Conservation (phyloP, 78 protist genomes). For the Dictyostelium discoideum region dicty_2.7 NC_007091.3:1059001-1059500, state of each 20-base stretch:
- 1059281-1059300: background rate
- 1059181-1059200: conserved; percentile 3
- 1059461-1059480: background rate
- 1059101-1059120: background rate
- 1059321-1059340: background rate
- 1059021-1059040: background rate
- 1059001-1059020: background rate
- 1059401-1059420: background rate
- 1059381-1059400: background rate
- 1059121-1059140: background rate
- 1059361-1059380: background rate
- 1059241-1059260: conserved; percentile 1
- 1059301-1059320: background rate
- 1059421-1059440: background rate
- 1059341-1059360: background rate
- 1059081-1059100: background rate
- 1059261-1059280: background rate
- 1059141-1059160: background rate
- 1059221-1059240: background rate
- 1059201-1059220: conserved; percentile 15
- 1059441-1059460: background rate
- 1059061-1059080: no score
- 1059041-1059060: no score
- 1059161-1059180: conserved; percentile 14
- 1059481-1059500: background rate